phyloP scores from a whole-genome alignment of 2,329 filamentous ascomycete genomes.

The Aspergillus persii region DNA sequence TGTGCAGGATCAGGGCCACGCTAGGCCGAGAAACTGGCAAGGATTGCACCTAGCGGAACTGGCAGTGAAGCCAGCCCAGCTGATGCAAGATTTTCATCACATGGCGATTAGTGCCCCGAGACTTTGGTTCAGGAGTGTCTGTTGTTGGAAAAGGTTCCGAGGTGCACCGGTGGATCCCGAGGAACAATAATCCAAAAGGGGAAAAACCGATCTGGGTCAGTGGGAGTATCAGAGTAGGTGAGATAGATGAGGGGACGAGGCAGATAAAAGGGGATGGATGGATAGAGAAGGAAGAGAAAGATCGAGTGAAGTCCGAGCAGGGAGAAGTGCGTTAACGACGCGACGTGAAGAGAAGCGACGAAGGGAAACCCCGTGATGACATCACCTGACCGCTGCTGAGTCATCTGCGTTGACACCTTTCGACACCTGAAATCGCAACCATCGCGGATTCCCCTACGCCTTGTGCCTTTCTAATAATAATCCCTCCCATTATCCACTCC shows the following conservation, averaged over 20 bases:
- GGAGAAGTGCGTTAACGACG: conserved; percentile 18
- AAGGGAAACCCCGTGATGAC: conserved; percentile 20
- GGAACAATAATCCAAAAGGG: not conserved
- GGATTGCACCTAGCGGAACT: not conserved
- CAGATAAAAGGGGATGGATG: not conserved
- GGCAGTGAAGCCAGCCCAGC: not conserved
- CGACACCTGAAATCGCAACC: not conserved
- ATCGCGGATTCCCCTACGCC: not conserved
- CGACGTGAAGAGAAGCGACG: conserved; percentile 15
- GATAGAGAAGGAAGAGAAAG: not conserved
- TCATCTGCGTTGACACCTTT: conserved; percentile 11
- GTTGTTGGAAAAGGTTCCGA: conserved; percentile 8
- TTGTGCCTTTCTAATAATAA: not conserved
- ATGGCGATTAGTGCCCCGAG: conserved; percentile 4
- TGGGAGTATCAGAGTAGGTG: not conserved
- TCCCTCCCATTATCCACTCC: not conserved
- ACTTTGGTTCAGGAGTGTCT: conserved; percentile 4
- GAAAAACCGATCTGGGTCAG: not conserved
- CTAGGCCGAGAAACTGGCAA: not conserved
- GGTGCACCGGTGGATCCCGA: conserved; percentile 13
- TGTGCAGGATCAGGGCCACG: too few species aligned
- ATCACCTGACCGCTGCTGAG: conserved; percentile 34
- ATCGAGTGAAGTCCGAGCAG: not conserved
- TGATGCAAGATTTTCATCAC: conserved; percentile 10
- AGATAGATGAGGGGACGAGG: not conserved